Percentiles rank a stretch among this genome's conserved stretches.
These are phyloP conservation scores for Xylaria sp. DNA, from an alignment of 2,329 filamentous ascomycete species.

Conservation along the genomic window DNA sequence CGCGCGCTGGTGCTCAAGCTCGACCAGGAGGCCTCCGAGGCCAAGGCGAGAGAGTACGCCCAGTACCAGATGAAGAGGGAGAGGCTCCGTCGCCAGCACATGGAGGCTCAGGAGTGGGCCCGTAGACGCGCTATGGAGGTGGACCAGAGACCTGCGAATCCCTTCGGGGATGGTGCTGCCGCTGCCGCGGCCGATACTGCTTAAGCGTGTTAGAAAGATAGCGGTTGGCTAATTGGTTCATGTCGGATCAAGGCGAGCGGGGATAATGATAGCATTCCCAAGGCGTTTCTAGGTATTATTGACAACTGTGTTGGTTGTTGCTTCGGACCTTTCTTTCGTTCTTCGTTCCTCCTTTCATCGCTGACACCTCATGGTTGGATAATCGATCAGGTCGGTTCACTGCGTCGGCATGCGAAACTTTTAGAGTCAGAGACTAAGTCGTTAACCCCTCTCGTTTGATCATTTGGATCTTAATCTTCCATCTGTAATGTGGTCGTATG, in stretches of 20 bases:
- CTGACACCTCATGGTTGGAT: constrained; percentile 1
- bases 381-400: neutral
- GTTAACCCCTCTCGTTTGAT: neutral
- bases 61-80: constrained; percentile 10
- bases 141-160: constrained; percentile 11
- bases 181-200: neutral
- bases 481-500: neutral
- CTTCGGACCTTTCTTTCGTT: neutral
- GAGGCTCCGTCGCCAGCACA: constrained; percentile 14
- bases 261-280: constrained; percentile 2
- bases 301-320: neutral
- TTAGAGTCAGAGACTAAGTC: neutral
- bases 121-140: constrained; percentile 7
- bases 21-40: constrained; percentile 18
- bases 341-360: neutral
- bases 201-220: neutral
- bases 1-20: constrained; percentile 49
- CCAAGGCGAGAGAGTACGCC: neutral
- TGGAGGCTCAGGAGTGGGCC: constrained; percentile 16
- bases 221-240: neutral
- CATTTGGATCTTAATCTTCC: neutral
- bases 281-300: neutral
- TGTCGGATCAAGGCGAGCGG: neutral
- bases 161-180: constrained; percentile 9
- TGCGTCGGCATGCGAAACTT: neutral